Conservation (phyloP, 768 basidiomycete species). For the Phallus indusiatus region DNA sequence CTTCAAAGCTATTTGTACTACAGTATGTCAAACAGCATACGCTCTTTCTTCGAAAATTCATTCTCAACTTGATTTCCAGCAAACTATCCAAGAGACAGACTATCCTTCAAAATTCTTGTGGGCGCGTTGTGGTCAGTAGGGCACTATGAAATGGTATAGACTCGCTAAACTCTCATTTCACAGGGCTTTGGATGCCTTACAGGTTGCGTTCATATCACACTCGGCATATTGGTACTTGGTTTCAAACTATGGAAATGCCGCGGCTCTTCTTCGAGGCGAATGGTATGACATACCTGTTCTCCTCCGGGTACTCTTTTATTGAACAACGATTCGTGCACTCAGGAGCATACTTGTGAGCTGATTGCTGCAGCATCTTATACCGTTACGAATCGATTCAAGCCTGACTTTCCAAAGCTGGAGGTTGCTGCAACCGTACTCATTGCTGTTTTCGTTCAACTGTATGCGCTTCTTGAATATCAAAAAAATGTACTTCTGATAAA, state of each 20-base stretch:
- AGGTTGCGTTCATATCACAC: background rate
- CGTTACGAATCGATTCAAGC: background rate
- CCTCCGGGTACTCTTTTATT: background rate
- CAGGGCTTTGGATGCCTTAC: background rate
- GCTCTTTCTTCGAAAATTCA: background rate
- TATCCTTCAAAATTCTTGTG: background rate
- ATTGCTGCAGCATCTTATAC: background rate
- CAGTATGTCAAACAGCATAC: background rate
- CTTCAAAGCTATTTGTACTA: constrained; percentile 4
- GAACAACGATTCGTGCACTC: background rate
- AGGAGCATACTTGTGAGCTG: constrained; percentile 2
- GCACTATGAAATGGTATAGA: background rate
- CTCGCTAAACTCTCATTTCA: background rate
- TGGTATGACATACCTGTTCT: background rate
- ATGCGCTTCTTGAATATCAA: background rate
- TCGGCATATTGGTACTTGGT: constrained; percentile 2
- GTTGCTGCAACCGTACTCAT: background rate
- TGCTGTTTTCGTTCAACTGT: background rate
- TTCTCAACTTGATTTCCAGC: background rate
- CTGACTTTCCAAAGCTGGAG: background rate
- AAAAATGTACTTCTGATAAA: background rate
- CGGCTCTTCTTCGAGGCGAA: background rate
- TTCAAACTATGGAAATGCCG: constrained; percentile 2
- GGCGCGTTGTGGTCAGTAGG: background rate
- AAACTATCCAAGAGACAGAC: constrained; percentile 2